Evolutionary conservation across 768 basidiomycete species (phyloP).

Genomic region (Guyanaporus albipodus): DNA sequence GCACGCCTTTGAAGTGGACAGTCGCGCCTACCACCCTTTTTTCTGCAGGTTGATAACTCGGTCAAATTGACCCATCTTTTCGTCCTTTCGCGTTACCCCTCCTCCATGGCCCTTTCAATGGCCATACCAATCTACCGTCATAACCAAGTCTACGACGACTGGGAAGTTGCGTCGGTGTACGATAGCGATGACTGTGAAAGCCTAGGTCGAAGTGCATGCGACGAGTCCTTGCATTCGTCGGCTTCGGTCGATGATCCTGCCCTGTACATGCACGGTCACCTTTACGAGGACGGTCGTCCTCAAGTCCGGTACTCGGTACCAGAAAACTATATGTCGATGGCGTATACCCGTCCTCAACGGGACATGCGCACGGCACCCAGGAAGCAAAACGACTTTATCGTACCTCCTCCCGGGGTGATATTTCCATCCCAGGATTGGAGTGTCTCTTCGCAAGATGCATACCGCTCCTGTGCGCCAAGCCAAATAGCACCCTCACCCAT

Average conservation of each 20-base stretch:
- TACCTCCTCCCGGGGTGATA: constrained; percentile 28
- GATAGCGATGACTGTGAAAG: constrained; percentile 29
- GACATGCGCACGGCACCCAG: constrained; percentile 7
- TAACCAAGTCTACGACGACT: constrained; percentile 22
- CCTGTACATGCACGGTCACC: constrained; percentile 1
- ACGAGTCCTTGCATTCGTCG: constrained; percentile 10
- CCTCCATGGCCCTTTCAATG: constrained; percentile 8
- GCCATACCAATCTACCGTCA: constrained; percentile 27
- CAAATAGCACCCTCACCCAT: constrained; percentile 5
- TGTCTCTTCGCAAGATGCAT: constrained; percentile 10
- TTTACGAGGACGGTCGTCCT: constrained; percentile 3
- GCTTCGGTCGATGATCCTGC: constrained; percentile 7
- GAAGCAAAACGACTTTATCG: constrained; percentile 12
- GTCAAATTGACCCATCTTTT: not conserved
- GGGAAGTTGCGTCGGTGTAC: constrained; percentile 30
- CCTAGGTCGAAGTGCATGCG: constrained; percentile 18
- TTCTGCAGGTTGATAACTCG: constrained; percentile 5
- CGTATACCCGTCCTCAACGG: constrained; percentile 3
- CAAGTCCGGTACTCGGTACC: constrained; percentile 17
- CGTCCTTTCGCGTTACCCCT: not conserved
- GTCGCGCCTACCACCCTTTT: not conserved
- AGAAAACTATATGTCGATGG: constrained; percentile 2
- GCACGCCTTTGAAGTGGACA: constrained; percentile 6
- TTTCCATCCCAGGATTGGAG: constrained; percentile 22
- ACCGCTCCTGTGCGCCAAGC: constrained; percentile 4